These are phyloP conservation scores for Nidularia sp. DNA, from an alignment of 768 basidiomycete species.

Conservation along the genomic window DNA sequence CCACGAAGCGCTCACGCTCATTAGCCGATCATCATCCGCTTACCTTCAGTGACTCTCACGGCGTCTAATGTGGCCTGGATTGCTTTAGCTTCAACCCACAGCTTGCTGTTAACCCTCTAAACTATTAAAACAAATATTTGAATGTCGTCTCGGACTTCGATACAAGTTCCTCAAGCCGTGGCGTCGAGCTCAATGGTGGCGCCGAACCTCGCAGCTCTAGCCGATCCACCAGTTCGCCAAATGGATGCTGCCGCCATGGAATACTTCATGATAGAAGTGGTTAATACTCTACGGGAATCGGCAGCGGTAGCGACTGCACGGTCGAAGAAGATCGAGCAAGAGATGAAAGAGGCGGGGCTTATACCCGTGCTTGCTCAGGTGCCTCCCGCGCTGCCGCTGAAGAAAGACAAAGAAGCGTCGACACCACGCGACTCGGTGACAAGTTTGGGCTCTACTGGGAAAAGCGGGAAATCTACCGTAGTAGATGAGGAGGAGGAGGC, in stretches of 20 bases:
- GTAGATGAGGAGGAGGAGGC: slow-evolving; percentile 74
- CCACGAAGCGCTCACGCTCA: too few species aligned
- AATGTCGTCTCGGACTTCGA: too few species aligned
- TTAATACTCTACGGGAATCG: slow-evolving; percentile 70
- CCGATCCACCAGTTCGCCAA: slow-evolving; percentile 58
- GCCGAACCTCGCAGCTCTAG: slow-evolving; percentile 42
- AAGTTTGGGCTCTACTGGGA: slow-evolving; percentile 31
- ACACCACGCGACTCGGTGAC: slow-evolving; percentile 36
- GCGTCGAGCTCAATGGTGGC: slow-evolving; percentile 1
- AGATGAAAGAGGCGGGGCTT: slow-evolving; percentile 78
- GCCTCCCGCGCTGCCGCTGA: slow-evolving; percentile 31
- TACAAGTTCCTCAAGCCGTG: too few species aligned
- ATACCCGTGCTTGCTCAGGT: slow-evolving; percentile 45
- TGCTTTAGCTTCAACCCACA: too few species aligned
- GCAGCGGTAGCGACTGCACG: slow-evolving; percentile 68
- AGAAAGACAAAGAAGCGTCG: slow-evolving; percentile 27
- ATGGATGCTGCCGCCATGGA: slow-evolving; percentile 74
- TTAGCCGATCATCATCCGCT: too few species aligned
- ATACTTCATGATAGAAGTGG: slow-evolving; percentile 82
- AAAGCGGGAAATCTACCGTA: slow-evolving; percentile 27
- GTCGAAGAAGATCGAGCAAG: slow-evolving; percentile 64
- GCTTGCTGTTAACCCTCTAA: too few species aligned
- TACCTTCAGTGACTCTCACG: too few species aligned
- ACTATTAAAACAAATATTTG: too few species aligned
- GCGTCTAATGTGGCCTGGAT: too few species aligned